A percentile compares a stretch with the other conserved stretches of the same genome.
These are phyloP conservation scores for Macrotyloma uniflorum DNA, from an alignment of 306 rosid genomes.

Conservation along the genomic window DNA sequence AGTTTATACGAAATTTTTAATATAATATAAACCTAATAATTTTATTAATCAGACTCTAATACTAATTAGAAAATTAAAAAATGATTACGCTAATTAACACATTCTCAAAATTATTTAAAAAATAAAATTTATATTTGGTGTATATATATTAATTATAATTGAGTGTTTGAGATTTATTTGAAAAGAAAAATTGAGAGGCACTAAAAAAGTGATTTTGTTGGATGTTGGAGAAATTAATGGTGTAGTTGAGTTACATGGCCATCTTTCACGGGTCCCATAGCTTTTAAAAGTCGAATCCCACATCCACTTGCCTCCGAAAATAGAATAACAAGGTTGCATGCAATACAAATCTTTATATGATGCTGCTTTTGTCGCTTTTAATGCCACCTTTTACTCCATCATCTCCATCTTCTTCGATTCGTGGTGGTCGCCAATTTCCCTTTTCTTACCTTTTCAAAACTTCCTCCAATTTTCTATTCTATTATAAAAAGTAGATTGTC, in stretches of 20 bases:
- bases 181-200: too few species aligned
- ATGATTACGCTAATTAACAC: too few species aligned
- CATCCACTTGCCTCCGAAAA: not conserved
- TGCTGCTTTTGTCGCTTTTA: not conserved
- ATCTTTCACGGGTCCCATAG: not conserved
- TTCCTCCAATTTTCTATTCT: too few species aligned
- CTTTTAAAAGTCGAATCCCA: not conserved
- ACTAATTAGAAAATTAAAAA: too few species aligned
- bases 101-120: too few species aligned
- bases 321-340: not conserved
- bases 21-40: too few species aligned
- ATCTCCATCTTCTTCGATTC: not conserved
- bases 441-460: not conserved
- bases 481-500: not conserved
- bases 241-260: not conserved
- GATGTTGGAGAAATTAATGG: not conserved
- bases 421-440: not conserved
- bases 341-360: not conserved
- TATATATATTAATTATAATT: too few species aligned
- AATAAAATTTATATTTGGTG: too few species aligned
- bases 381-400: not conserved
- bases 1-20: too few species aligned
- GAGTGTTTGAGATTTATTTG: too few species aligned
- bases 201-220: constrained; percentile 1
- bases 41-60: too few species aligned